Percentiles rank a stretch among this genome's conserved stretches.
Evolutionary conservation across 2,329 filamentous ascomycete species (phyloP).

Genomic region (Colletotrichum orchidophilum): DNA sequence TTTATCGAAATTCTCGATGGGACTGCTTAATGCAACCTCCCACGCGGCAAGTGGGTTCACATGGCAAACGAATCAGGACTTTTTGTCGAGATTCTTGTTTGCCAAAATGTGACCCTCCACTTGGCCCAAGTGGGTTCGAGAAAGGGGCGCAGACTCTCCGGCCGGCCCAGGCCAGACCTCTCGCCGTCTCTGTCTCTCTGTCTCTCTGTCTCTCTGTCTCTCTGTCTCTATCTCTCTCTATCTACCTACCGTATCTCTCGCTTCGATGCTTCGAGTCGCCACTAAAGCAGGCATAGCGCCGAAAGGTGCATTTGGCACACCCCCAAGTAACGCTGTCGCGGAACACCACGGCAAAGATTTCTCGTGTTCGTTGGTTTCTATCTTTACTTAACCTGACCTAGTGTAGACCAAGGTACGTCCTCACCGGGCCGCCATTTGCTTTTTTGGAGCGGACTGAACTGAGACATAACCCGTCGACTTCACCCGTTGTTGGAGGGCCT

Average conservation of each 20-base stretch:
- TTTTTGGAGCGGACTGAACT: not conserved
- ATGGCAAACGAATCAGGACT: not conserved
- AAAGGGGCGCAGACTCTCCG: not conserved
- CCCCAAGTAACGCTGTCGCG: not conserved
- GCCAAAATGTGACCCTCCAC: not conserved
- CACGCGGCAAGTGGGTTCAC: not conserved
- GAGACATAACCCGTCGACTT: not conserved
- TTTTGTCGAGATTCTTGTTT: not conserved
- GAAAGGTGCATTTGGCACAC: not conserved
- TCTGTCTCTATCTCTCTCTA: not conserved
- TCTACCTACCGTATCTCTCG: too few species aligned
- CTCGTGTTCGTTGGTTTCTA: not conserved
- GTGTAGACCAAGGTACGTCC: not conserved
- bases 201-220: not conserved
- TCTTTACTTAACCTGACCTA: not conserved
- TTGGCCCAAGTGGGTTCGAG: not conserved
- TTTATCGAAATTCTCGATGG: constrained; percentile 14
- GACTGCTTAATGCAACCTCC: not conserved
- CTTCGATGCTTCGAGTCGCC: not conserved
- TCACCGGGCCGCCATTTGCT: not conserved
- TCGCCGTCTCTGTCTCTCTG: not conserved
- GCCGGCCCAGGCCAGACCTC: not conserved
- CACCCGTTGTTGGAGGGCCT: not conserved
- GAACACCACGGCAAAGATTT: not conserved
- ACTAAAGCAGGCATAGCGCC: not conserved